A percentile compares a stretch with the other conserved stretches of the same genome.
phyloP scores from a whole-genome alignment of 2,329 filamentous ascomycete species.

The Periglandula ipomoeae region DNA sequence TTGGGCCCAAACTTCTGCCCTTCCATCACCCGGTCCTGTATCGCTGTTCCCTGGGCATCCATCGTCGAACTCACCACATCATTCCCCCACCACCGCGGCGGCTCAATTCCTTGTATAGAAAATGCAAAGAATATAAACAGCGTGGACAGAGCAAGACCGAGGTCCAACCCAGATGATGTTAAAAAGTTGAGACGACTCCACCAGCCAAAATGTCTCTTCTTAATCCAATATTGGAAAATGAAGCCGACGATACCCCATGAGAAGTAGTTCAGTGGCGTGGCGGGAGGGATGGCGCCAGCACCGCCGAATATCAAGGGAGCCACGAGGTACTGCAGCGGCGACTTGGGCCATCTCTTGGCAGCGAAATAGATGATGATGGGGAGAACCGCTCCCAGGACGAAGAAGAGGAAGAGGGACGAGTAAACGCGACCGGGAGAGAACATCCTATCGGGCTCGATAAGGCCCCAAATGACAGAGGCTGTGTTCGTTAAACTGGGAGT shows the following conservation, averaged over 20 bases:
- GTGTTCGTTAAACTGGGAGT: not conserved
- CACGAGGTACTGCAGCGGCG: constrained; percentile 44
- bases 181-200: constrained; percentile 69
- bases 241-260: constrained; percentile 65
- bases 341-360: constrained; percentile 41
- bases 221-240: constrained; percentile 60
- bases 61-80: constrained; percentile 47
- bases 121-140: constrained; percentile 64
- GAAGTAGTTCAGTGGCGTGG: constrained; percentile 65
- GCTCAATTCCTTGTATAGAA: constrained; percentile 49
- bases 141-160: constrained; percentile 58
- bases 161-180: constrained; percentile 59
- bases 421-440: constrained; percentile 56
- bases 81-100: constrained; percentile 65
- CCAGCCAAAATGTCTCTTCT: constrained; percentile 55
- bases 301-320: constrained; percentile 56
- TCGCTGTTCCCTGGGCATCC: constrained; percentile 50
- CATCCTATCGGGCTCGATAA: constrained; percentile 54
- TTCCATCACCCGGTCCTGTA: constrained; percentile 41
- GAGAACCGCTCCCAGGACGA: constrained; percentile 43
- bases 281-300: constrained; percentile 49
- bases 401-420: constrained; percentile 50
- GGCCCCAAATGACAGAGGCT: constrained; percentile 60
- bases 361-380: constrained; percentile 43
- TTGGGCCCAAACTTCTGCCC: constrained; percentile 55